phyloP scores from a whole-genome alignment of 2,329 filamentous ascomycete genomes.

The Penicillium sp. region DNA sequence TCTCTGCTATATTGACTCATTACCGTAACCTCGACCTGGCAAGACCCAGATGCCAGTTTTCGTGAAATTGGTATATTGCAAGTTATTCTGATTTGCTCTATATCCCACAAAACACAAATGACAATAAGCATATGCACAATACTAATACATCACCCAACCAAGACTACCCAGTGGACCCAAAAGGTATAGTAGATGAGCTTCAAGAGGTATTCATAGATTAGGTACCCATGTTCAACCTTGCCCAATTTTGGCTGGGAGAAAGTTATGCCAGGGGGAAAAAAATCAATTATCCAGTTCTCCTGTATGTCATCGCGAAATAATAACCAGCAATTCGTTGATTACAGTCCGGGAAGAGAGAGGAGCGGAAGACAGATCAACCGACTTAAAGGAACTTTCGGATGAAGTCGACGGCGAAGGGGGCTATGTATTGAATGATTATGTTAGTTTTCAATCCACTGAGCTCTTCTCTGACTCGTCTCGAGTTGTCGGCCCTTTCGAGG shows the following conservation, averaged over 20 bases:
- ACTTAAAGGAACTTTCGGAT: conserved; percentile 48
- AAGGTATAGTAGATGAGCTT: conserved; percentile 1
- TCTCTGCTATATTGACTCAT: not conserved
- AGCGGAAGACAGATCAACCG: conserved; percentile 3
- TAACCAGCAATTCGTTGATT: conserved; percentile 7
- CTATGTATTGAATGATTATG: conserved; percentile 24
- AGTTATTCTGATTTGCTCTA: conserved; percentile 16
- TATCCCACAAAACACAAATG: conserved; percentile 20
- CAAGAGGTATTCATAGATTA: not conserved
- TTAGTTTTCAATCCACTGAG: not conserved
- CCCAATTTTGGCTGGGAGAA: not conserved
- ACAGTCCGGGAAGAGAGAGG: conserved; percentile 2
- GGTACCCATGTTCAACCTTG: not conserved
- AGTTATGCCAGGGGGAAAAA: conserved; percentile 2
- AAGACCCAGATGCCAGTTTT: too few species aligned
- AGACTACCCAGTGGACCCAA: conserved; percentile 4
- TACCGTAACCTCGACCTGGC: not conserved
- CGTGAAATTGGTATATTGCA: conserved; percentile 6
- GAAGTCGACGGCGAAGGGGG: conserved; percentile 51
- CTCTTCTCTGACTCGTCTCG: not conserved
- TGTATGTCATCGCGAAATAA: conserved; percentile 7
- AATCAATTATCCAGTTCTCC: not conserved
- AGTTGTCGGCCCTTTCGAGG: not conserved
- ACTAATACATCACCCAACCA: conserved; percentile 36
- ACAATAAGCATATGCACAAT: conserved; percentile 31